These are phyloP conservation scores for Pholiota microspora DNA, from an alignment of 768 basidiomycete genomes.

Conservation along the genomic window DNA sequence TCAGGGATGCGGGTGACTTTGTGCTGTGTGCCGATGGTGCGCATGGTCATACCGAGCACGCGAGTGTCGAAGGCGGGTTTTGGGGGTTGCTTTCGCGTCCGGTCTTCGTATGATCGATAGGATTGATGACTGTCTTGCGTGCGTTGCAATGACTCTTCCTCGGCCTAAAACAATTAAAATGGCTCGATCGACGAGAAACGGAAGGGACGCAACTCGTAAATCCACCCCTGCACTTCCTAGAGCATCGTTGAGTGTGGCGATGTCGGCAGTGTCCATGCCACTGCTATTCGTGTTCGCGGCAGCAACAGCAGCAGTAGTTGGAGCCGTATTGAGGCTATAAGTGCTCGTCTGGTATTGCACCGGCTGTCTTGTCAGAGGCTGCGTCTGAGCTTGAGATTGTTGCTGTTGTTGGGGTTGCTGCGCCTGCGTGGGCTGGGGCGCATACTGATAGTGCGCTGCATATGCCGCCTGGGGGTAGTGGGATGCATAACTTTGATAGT, in stretches of 20 bases:
- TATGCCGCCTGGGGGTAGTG: conserved; percentile 45
- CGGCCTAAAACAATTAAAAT: conserved; percentile 50
- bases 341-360: conserved; percentile 22
- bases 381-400: conserved; percentile 22
- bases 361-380: conserved; percentile 19
- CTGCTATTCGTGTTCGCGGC: conserved; percentile 24
- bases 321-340: conserved; percentile 17
- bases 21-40: conserved; percentile 62
- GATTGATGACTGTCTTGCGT: conserved; percentile 58
- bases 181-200: background rate
- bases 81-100: conserved; percentile 71
- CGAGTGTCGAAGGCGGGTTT: conserved; percentile 70
- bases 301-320: conserved; percentile 12
- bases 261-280: conserved; percentile 62
- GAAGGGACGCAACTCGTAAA: conserved; percentile 55
- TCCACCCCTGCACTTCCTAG: conserved; percentile 87
- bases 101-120: conserved; percentile 73
- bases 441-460: conserved; percentile 45
- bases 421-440: conserved; percentile 17
- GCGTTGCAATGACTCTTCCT: conserved; percentile 79
- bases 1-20: conserved; percentile 67
- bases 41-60: conserved; percentile 66
- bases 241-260: conserved; percentile 80
- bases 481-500: conserved; percentile 44
- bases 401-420: conserved; percentile 26